Base-by-base conservation (phyloP, 78 protist genomes). In the Dictyostelium brefeldianum region DNA sequence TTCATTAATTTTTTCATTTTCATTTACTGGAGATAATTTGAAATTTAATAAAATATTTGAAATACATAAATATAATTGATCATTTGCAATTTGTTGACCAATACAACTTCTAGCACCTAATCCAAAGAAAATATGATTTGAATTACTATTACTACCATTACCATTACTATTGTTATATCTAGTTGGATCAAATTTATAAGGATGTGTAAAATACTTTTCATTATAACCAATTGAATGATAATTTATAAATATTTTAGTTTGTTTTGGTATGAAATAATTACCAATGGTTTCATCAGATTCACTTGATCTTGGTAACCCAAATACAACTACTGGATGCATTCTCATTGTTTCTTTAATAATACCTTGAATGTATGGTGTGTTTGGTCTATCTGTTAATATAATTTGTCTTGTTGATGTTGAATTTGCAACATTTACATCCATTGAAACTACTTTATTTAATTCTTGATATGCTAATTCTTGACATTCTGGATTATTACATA, bases 261-360 rank as follows among this genome's bases (percentile, higher is more conserved):
- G 57, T 46, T 83, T 83, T 36, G 80, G 91, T 56, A 83, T 73
- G 25, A 83, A 83, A 50, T 69, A 20, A n/a, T 73, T 47, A 43
- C 59, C 81, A 12, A 83, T 83, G 0, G 22, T 41, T 29, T 14
- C 53, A 57, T 79, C 84, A 9, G 17, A 10, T 41, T 51, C 57
- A 25, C 48, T 12, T 7, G 14, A 43, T 18, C 83, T 59, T 8
- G 92, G 92, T 46, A 85, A 25, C 10, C 83, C 75, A 22, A 74
- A 56, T 22, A 80, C 81, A 11, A 36, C 74, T 1, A 85, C 41
- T 9, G 81, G 74, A 31, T 29, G 54, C 48, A 74, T 31, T 59
- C 92, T 85, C 25, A 74, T n/a, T 18, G 50, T 29, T 48, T 85
- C 92, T 59, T 85, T 85, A 5, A 85, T 85, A 0, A 74, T 36